Percentiles rank a stretch among this genome's conserved stretches.
Evolutionary conservation across 2,329 filamentous ascomycete species (phyloP).

Genomic region (Alternaria sp.): DNA sequence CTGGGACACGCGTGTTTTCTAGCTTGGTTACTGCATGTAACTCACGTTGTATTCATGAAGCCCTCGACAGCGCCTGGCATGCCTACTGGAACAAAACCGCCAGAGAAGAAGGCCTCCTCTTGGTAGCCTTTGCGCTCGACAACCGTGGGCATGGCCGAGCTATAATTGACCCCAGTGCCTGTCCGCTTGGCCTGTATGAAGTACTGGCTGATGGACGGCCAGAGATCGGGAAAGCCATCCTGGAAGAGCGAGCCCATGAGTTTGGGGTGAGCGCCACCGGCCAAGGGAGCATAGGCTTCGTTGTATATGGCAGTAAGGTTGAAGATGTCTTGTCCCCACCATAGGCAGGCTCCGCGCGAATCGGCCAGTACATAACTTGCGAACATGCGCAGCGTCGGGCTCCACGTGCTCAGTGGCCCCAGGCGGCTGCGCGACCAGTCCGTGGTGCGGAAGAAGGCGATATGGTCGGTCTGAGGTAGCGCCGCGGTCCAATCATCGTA

Average conservation of each 20-base stretch:
- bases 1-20: not conserved
- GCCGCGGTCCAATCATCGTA: conserved; percentile 41
- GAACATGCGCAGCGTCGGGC: conserved; percentile 36
- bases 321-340: conserved; percentile 39
- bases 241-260: conserved; percentile 42
- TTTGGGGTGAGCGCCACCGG: conserved; percentile 33
- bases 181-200: conserved; percentile 34
- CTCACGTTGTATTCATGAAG: conserved; percentile 16
- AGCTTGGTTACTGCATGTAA: not conserved
- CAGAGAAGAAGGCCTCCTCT: conserved; percentile 43
- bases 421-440: conserved; percentile 37
- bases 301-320: conserved; percentile 44
- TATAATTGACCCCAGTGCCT: conserved; percentile 34
- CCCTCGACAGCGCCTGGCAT: conserved; percentile 30
- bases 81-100: conserved; percentile 41
- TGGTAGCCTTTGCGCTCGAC: conserved; percentile 38
- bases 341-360: conserved; percentile 41
- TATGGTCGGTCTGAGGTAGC: conserved; percentile 39
- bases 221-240: conserved; percentile 40
- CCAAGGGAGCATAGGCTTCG: conserved; percentile 36
- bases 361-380: conserved; percentile 40
- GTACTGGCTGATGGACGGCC: conserved; percentile 24
- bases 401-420: conserved; percentile 35
- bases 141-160: conserved; percentile 26
- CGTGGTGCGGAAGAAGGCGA: conserved; percentile 39